A percentile compares a stretch with the other conserved stretches of the same genome.
These are phyloP conservation scores for Rubus idaeus DNA, from an alignment of 306 rosid species.

Conservation along the genomic window DNA sequence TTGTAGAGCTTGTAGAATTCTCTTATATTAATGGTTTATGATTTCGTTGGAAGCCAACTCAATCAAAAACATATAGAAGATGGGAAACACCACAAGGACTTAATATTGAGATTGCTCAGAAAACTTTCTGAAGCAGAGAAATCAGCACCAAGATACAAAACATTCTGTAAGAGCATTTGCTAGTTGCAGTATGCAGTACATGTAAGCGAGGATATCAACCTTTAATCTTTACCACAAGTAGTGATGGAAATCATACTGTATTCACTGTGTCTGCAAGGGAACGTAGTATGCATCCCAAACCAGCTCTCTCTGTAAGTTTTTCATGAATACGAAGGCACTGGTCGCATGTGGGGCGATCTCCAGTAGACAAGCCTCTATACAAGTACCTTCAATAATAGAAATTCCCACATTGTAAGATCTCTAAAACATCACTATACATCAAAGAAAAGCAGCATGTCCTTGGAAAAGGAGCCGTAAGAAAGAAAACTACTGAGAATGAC, in stretches of 20 bases:
- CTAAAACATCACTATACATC: not conserved
- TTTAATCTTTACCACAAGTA: not conserved
- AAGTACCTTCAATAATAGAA: conserved; percentile 60
- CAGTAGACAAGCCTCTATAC: conserved; percentile 90
- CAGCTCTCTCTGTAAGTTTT: conserved; percentile 87
- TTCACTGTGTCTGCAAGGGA: conserved; percentile 80
- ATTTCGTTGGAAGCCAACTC: not conserved
- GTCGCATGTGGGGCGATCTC: conserved; percentile 96
- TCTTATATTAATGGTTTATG: not conserved
- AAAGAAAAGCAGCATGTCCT: not conserved
- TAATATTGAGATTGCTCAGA: not conserved
- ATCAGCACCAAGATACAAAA: not conserved
- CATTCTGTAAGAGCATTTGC: not conserved
- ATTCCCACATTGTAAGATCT: conserved; percentile 1
- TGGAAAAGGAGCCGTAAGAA: not conserved
- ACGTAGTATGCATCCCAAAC: conserved; percentile 92
- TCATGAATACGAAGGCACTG: conserved; percentile 91
- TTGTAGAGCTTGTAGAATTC: not conserved
- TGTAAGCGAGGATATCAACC: conserved; percentile 15
- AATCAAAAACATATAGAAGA: not conserved
- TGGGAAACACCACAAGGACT: not conserved
- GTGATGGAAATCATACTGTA: conserved; percentile 52
- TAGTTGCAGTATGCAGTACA: conserved; percentile 14
- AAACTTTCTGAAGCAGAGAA: not conserved
- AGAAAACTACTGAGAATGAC: not conserved